A percentile compares a stretch with the other conserved stretches of the same genome.
phyloP scores from a whole-genome alignment of 306 rosid species.

The Bauhinia variegata region DNA sequence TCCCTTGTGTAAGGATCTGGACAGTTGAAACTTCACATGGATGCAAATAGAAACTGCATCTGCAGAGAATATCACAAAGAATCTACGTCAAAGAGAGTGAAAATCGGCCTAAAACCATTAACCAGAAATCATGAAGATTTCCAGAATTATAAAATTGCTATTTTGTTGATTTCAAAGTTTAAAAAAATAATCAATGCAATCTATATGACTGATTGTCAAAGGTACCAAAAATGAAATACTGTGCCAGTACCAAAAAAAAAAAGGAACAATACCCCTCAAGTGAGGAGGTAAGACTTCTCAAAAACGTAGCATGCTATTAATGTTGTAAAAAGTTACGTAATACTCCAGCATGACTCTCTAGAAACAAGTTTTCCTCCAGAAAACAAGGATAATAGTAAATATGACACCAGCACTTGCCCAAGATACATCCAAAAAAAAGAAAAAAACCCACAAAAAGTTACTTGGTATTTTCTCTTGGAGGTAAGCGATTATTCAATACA shows the following conservation, averaged over 20 bases:
- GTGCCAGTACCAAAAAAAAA: slow-evolving; percentile 19
- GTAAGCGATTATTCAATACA: slow-evolving; percentile 78
- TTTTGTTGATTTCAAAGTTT: slow-evolving; percentile 17
- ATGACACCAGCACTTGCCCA: slow-evolving; percentile 23
- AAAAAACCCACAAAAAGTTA: slow-evolving; percentile 44
- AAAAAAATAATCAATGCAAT: slow-evolving; percentile 10
- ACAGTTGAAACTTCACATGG: slow-evolving; percentile 89
- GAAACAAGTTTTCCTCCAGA: slow-evolving; percentile 17
- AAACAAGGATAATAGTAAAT: slow-evolving; percentile 22
- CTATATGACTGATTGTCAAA: slow-evolving; percentile 18
- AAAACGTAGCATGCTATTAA: slow-evolving; percentile 22
- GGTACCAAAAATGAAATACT: slow-evolving; percentile 8
- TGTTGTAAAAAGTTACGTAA: slow-evolving; percentile 19
- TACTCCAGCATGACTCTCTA: slow-evolving; percentile 13
- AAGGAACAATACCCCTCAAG: slow-evolving; percentile 18
- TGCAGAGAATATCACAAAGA: slow-evolving; percentile 41
- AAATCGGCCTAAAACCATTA: neutral
- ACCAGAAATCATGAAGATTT: slow-evolving; percentile 6
- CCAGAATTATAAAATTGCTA: slow-evolving; percentile 15
- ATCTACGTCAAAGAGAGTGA: slow-evolving; percentile 25
- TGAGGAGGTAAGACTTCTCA: slow-evolving; percentile 4
- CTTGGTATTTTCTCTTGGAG: slow-evolving; percentile 97
- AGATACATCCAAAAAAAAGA: slow-evolving; percentile 14
- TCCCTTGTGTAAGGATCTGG: slow-evolving; percentile 96
- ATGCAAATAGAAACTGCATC: slow-evolving; percentile 97